Evolutionary conservation across 2,329 filamentous ascomycete species (phyloP).

Genomic region (Aspergillus vadensis): DNA sequence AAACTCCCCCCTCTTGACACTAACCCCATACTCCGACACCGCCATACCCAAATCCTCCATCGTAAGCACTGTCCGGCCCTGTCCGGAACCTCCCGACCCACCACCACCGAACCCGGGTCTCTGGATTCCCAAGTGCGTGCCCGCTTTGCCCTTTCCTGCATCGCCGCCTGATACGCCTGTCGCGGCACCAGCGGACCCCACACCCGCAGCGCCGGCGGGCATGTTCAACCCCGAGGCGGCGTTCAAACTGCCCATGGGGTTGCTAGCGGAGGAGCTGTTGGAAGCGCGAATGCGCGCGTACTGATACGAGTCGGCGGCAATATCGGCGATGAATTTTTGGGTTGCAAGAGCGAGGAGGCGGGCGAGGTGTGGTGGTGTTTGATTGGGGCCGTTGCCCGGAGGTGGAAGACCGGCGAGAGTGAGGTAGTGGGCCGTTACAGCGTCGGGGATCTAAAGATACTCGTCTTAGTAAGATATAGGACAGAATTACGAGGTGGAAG

Average conservation of each 20-base stretch:
- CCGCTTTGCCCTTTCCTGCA: conserved; percentile 49
- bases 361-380: conserved; percentile 74
- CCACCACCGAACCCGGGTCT: conserved; percentile 81
- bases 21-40: conserved; percentile 95
- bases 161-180: conserved; percentile 52
- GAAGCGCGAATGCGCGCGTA: conserved; percentile 95
- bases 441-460: conserved; percentile 78
- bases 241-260: conserved; percentile 84
- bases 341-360: conserved; percentile 95
- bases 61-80: conserved; percentile 90
- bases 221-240: conserved; percentile 61
- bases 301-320: conserved; percentile 96
- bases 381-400: conserved; percentile 79
- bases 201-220: conserved; percentile 57
- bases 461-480: conserved; percentile 8
- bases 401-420: conserved; percentile 92
- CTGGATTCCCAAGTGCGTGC: conserved; percentile 69
- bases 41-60: conserved; percentile 99
- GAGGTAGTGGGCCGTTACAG: conserved; percentile 97
- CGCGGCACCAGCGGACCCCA: conserved; percentile 54
- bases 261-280: conserved; percentile 81
- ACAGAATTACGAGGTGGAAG: neutral
- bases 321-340: conserved; percentile 97
- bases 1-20: conserved; percentile 95
- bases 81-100: conserved; percentile 76